These are phyloP conservation scores for Solanum piurae DNA, from an alignment of 257 asterid species.

Conservation along the genomic window DNA sequence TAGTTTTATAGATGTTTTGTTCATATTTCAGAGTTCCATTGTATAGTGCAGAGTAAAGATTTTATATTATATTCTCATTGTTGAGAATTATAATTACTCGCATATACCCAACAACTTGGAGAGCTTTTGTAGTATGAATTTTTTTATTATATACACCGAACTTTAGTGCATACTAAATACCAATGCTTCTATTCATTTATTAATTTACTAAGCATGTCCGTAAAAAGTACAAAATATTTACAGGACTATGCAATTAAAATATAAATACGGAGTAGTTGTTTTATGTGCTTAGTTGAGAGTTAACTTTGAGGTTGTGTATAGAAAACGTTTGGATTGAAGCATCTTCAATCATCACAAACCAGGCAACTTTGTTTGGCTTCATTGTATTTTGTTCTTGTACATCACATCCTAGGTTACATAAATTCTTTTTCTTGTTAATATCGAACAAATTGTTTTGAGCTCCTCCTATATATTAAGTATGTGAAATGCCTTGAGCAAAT, in stretches of 20 bases:
- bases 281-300: not conserved
- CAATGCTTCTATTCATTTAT: not conserved
- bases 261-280: too few relatives aligned
- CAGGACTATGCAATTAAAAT: too few relatives aligned
- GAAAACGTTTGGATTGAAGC: not conserved
- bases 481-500: not conserved
- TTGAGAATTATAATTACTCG: not conserved
- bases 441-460: not conserved
- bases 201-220: not conserved
- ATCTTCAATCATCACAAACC: not conserved
- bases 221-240: too few relatives aligned
- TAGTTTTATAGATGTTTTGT: not conserved
- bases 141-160: not conserved
- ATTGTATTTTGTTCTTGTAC: not conserved
- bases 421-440: not conserved
- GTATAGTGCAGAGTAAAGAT: not conserved
- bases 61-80: not conserved
- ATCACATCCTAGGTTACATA: constrained; percentile 1
- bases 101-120: not conserved
- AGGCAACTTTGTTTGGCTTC: not conserved
- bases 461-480: not conserved
- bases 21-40: not conserved
- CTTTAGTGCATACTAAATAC: not conserved
- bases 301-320: not conserved
- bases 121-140: not conserved